Percentiles rank a stretch among this genome's conserved stretches.
These are phyloP conservation scores for Solanum etuberosum DNA, from an alignment of 257 asterid species.

Conservation along the genomic window DNA sequence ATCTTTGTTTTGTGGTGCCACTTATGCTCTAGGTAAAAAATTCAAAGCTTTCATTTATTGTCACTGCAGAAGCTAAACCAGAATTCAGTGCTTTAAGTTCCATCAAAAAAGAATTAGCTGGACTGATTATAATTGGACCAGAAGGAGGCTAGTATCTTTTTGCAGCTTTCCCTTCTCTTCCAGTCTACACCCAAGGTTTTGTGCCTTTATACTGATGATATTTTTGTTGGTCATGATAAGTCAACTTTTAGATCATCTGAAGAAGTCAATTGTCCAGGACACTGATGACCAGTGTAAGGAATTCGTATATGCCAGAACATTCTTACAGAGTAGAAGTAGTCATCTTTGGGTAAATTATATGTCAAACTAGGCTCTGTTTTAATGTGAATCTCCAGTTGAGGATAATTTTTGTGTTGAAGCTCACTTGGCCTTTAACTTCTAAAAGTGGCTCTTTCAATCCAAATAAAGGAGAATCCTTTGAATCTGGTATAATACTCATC, in stretches of 20 bases:
- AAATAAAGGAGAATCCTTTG: neutral
- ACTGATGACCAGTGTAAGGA: neutral
- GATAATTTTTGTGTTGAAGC: neutral
- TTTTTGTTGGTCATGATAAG: neutral
- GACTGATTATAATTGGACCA: conserved; percentile 81
- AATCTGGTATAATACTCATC: neutral
- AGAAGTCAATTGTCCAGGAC: neutral
- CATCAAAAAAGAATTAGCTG: conserved; percentile 32
- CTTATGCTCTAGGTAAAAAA: conserved; percentile 40
- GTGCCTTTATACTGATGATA: neutral
- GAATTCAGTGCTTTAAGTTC: conserved; percentile 39
- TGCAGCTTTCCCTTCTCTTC: neutral
- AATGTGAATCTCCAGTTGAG: neutral
- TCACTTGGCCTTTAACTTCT: neutral
- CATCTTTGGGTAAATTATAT: neutral
- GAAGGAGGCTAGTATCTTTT: conserved; percentile 75
- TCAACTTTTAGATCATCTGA: neutral
- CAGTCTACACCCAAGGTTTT: neutral
- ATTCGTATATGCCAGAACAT: neutral
- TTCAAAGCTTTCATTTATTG: conserved; percentile 61
- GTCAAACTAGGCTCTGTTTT: neutral
- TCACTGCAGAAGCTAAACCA: conserved; percentile 74
- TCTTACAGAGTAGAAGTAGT: neutral
- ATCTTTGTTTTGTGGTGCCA: neutral
- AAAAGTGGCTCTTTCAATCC: neutral